These are phyloP conservation scores for Pichia phayaonensis DNA, from an alignment of 805 yeast genomes.

Conservation along the genomic window DNA sequence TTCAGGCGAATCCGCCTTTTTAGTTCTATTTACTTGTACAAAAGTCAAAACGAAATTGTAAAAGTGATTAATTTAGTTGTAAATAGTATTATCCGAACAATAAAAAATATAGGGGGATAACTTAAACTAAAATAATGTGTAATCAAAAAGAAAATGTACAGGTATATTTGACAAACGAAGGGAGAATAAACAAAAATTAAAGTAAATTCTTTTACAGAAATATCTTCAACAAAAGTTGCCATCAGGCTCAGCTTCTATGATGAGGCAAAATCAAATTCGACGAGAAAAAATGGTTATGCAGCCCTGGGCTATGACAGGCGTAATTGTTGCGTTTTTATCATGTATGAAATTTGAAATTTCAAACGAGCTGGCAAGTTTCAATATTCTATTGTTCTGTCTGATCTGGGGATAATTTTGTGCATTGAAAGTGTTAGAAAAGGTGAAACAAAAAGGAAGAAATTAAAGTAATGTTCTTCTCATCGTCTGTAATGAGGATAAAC, in stretches of 20 bases:
- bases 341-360: background rate
- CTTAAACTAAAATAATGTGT: background rate
- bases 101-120: background rate
- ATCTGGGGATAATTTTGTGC: background rate
- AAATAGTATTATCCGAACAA: background rate
- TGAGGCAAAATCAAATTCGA: background rate
- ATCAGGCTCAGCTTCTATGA: background rate
- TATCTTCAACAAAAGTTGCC: background rate
- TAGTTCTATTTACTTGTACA: constrained; percentile 10
- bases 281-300: background rate
- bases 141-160: background rate
- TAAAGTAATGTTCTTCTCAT: background rate
- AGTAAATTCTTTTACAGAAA: background rate
- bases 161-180: background rate
- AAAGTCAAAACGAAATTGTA: constrained; percentile 7
- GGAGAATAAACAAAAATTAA: background rate
- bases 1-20: constrained; percentile 21
- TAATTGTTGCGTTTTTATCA: background rate
- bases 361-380: too few species aligned
- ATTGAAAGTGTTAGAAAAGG: background rate
- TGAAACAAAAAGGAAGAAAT: background rate
- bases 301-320: background rate
- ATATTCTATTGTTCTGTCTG: background rate
- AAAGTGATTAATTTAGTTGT: background rate
- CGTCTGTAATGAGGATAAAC: background rate